phyloP scores from a whole-genome alignment of 148 eudicot genomes.

The Vaccinium corymbosum region DNA sequence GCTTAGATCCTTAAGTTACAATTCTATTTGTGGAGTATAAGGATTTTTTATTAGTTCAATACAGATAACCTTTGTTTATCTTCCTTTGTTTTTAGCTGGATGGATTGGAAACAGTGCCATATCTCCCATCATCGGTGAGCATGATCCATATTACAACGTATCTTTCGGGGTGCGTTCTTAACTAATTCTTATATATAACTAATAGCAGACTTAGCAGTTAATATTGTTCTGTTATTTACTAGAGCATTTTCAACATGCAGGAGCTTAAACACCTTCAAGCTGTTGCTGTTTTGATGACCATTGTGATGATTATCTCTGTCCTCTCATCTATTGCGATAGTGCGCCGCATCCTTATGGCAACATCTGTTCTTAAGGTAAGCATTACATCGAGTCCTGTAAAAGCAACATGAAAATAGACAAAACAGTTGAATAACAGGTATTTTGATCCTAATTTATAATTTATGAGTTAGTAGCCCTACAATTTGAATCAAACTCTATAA shows the following conservation, averaged over 20 bases:
- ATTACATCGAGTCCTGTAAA: background rate
- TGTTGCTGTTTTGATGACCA: constrained; percentile 78
- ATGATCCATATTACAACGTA: constrained; percentile 75
- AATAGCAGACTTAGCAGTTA: background rate
- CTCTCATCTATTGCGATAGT: constrained; percentile 86
- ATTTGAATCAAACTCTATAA: background rate
- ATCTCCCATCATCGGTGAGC: constrained; percentile 84
- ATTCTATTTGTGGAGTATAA: background rate
- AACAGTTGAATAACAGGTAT: background rate
- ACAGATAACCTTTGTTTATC: background rate
- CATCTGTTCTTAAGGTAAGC: constrained; percentile 89
- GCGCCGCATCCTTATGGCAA: constrained; percentile 95
- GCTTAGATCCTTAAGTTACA: too few relatives aligned
- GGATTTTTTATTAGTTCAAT: background rate
- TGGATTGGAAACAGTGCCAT: constrained; percentile 94
- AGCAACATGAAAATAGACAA: background rate
- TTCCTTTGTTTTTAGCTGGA: constrained; percentile 64
- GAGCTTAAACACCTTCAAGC: constrained; percentile 79
- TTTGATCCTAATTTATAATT: background rate
- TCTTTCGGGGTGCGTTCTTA: constrained; percentile 64
- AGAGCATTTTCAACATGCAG: constrained; percentile 32
- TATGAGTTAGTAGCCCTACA: background rate
- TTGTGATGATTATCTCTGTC: constrained; percentile 61
- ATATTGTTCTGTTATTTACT: constrained; percentile 16
- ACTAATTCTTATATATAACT: constrained; percentile 6